Evolutionary conservation across 2,329 filamentous ascomycete species (phyloP).

Genomic region (Fusarium sp.): DNA sequence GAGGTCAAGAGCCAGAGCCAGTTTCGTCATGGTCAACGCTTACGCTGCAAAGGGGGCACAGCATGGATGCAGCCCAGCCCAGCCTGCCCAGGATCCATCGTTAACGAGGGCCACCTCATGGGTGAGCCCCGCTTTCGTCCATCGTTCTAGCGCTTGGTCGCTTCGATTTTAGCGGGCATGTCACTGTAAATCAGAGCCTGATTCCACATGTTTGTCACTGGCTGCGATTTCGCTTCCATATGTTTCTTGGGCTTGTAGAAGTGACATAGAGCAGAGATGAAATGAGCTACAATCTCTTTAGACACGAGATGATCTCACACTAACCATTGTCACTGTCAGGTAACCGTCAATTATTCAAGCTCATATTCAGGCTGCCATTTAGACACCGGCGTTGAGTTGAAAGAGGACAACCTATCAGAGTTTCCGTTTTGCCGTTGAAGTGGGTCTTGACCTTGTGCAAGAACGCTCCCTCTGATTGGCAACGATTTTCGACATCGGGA

Average conservation of each 20-base stretch:
- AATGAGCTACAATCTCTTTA: not conserved
- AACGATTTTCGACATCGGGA: conserved; percentile 22
- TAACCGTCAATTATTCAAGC: not conserved
- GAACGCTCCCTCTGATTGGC: conserved; percentile 10
- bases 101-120: conserved; percentile 29
- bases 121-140: conserved; percentile 33
- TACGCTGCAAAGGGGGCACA: conserved; percentile 43
- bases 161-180: conserved; percentile 10
- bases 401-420: not conserved
- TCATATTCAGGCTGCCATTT: not conserved
- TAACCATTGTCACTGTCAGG: not conserved
- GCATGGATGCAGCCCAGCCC: conserved; percentile 21
- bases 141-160: conserved; percentile 15
- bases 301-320: not conserved
- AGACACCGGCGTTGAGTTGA: not conserved
- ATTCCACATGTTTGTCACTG: not conserved
- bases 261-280: not conserved
- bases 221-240: not conserved
- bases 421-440: not conserved
- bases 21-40: conserved; percentile 47
- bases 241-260: not conserved
- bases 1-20: conserved; percentile 17
- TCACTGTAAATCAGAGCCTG: conserved; percentile 17
- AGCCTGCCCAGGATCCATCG: conserved; percentile 7
- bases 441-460: not conserved